A percentile compares a stretch with the other conserved stretches of the same genome.
Conservation (phyloP, 129 eudicot genomes). For the Helianthus tuberosus region DNA sequence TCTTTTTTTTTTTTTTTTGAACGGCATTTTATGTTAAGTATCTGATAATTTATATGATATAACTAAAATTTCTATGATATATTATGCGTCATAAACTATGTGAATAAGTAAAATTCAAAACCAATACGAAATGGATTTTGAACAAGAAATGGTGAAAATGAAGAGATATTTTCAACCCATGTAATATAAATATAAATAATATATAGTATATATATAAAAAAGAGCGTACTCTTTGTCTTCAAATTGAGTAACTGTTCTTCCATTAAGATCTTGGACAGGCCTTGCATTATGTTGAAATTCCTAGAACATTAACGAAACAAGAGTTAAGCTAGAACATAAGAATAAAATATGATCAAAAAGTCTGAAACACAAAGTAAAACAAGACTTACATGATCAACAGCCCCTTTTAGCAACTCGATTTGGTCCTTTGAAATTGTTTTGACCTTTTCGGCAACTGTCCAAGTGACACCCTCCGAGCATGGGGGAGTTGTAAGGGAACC, state of each 20-base stretch:
- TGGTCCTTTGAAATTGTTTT: constrained; percentile 53
- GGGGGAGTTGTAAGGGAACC: constrained; percentile 77
- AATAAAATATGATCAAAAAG: neutral
- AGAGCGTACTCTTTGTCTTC: constrained; percentile 19
- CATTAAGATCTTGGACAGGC: constrained; percentile 45
- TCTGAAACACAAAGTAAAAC: neutral
- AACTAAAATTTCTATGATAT: too few relatives aligned
- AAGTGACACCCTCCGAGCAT: constrained; percentile 57
- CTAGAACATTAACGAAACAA: constrained; percentile 23
- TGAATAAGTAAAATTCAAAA: too few relatives aligned
- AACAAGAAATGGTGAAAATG: too few relatives aligned
- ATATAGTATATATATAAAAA: neutral
- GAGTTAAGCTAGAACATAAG: neutral
- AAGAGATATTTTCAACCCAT: neutral
- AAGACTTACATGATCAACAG: constrained; percentile 42
- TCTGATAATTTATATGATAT: too few relatives aligned
- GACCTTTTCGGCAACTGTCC: constrained; percentile 49
- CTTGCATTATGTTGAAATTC: constrained; percentile 59
- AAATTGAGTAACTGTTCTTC: constrained; percentile 43
- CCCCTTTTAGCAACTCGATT: constrained; percentile 36
- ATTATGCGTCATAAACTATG: too few relatives aligned
- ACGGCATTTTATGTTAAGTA: too few relatives aligned
- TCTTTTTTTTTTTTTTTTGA: too few relatives aligned
- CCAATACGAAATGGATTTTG: too few relatives aligned
- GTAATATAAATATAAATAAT: neutral